Evolutionary conservation across 139 green algal species (phyloP), one percentile per base, ranked within the genome.

Genomic region (Tetradesmus lagerheimii): DNA sequence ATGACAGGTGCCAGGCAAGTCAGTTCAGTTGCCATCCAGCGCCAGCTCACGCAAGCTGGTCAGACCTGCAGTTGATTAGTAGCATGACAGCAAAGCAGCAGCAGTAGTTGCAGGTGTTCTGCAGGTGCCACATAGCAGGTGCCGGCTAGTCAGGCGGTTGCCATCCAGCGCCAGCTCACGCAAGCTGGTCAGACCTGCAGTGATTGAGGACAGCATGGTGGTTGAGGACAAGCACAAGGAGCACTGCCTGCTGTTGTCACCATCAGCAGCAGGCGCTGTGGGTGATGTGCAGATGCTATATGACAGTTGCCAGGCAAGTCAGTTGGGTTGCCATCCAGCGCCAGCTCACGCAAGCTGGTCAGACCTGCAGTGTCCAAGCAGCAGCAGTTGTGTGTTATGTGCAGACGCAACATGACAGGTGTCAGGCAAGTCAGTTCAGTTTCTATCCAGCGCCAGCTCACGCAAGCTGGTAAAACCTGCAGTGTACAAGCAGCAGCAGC

Each of bases 1-100:
- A n/a, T n/a, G n/a, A n/a, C n/a, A n/a, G n/a, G n/a, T n/a, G n/a
- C n/a, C n/a, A n/a, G n/a, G n/a, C n/a, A n/a, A n/a, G n/a, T n/a
- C n/a, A n/a, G n/a, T n/a, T n/a, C 0, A 18, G 81, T 95, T 95
- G 87, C 91, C 18, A 20, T 57, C 71, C 47, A 94, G 37, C 25
- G 80, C 25, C 79, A 95, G 89, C 66, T 92, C 77, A 2, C 80
- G 47, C 87, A 95, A 53, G 57, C 66, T 76, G 27, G 8, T 27
- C 11, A 91, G 79, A 29, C 53, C 87, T 91, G 34, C 34, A 84
- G 45, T 57, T 57, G 45, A 57, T 9, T 12, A 53, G 83, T 8
- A 66, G 79, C 16, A 64, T n/a, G n/a, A 4, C 34, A 85, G 18
- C 45, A 39, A 20, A 86, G 50, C 45, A 53, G 45, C 45, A 53